Base-by-base conservation (phyloP, 352 stramenopile genomes). In the Phytopythium delawarense region DNA sequence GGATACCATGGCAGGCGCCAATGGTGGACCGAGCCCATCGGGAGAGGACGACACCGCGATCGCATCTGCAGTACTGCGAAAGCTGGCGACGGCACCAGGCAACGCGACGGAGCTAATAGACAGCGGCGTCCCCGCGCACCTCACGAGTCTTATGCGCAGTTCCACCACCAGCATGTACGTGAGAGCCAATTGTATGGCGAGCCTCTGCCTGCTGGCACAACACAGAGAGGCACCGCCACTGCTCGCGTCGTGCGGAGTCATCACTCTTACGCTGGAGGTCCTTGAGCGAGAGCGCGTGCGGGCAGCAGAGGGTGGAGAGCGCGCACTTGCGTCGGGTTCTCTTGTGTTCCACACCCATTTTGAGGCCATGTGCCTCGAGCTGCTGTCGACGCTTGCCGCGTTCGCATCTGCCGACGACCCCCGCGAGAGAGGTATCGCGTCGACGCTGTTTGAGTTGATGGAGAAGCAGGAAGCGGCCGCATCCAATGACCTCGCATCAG, bases 131-230 rank as follows among this genome's bases (percentile, higher is more conserved):
- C 74, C 89, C n/a, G 67, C 61, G 6, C 48, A 78, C 55, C 70
- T 92, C n/a, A 61, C 89, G 63, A 67, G 71, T 11, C 61, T 71
- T 13, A 61, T 59, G 9, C 55, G 48, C 49, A 57, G 59, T 11
- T 63, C 57, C 8, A 0, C 20, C 6, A 30, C 51, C 44, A 70
- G 63, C 28, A 62, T 81, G 61, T 79, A 74, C 46, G 76, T 91
- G 21, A 81, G 86, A 62, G 78, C 71, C 48, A 90, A 92, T 57
- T 91, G 81, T 65, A 72, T 88, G 49, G 81, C 83, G 34, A 86
- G 74, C 1, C 85, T 92, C 42, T 87, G 79, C 50, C 66, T 84
- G 12, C 50, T 92, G 30, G 68, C 74, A 1, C 77, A 86, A 45
- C 79, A 85, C 32, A 59, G 70, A 2, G 72, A 74, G 9, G 70